Evolutionary conservation across 805 yeast genomes (phyloP).

Genomic region (Lipomyces anomalus): DNA sequence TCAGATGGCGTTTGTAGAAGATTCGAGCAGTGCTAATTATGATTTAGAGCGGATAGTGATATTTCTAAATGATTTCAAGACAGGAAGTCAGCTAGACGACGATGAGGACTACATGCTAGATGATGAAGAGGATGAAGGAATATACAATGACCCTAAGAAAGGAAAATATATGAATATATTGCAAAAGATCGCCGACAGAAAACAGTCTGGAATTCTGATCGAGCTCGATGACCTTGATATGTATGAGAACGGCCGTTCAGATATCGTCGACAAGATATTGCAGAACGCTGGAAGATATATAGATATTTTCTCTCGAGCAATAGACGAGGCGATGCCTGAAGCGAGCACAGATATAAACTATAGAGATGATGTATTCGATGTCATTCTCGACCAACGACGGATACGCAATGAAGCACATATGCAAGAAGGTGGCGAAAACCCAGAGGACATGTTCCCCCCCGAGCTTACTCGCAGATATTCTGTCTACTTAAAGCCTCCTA

Average conservation of each 20-base stretch:
- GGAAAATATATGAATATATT: conserved; percentile 66
- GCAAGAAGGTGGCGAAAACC: conserved; percentile 52
- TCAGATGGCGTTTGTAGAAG: not conserved
- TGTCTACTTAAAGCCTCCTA: conserved; percentile 77
- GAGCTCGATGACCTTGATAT: conserved; percentile 79
- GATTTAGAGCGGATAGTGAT: conserved; percentile 14
- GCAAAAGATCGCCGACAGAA: conserved; percentile 81
- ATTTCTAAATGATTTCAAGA: conserved; percentile 23
- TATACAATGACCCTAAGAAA: conserved; percentile 42
- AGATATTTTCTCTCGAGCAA: conserved; percentile 67
- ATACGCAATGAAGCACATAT: conserved; percentile 71
- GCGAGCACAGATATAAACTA: conserved; percentile 77
- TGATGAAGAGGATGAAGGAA: conserved; percentile 22
- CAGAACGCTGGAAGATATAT: conserved; percentile 73
- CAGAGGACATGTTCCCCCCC: conserved; percentile 62
- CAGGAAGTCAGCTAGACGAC: conserved; percentile 22
- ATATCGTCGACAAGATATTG: conserved; percentile 53
- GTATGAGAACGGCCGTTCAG: conserved; percentile 46
- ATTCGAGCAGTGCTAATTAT: conserved; percentile 1
- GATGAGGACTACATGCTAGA: conserved; percentile 28
- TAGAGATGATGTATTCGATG: conserved; percentile 87
- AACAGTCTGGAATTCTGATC: conserved; percentile 56
- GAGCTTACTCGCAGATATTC: conserved; percentile 80
- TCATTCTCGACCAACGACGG: conserved; percentile 82
- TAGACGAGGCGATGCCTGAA: conserved; percentile 78